These are phyloP conservation scores for Colletotrichum plurivorum DNA, from an alignment of 2,329 filamentous ascomycete species.

Conservation along the genomic window DNA sequence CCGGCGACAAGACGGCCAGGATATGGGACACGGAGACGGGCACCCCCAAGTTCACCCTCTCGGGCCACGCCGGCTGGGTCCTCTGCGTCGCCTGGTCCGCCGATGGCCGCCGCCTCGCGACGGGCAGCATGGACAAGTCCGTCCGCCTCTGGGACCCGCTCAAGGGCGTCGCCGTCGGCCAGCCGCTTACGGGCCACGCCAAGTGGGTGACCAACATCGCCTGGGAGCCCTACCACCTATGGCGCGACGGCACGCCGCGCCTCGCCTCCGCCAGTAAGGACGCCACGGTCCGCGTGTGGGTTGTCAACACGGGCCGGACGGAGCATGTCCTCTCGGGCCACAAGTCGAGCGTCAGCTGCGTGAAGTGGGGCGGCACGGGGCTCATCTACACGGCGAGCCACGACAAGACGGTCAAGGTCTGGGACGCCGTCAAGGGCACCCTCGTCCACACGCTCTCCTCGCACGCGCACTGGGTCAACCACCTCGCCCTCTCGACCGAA, in stretches of 20 bases:
- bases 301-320: constrained; percentile 81
- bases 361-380: constrained; percentile 94
- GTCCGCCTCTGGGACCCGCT: constrained; percentile 91
- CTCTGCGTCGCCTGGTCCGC: constrained; percentile 89
- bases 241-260: constrained; percentile 79
- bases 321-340: constrained; percentile 91
- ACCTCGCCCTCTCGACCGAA: constrained; percentile 93
- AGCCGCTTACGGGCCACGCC: constrained; percentile 82
- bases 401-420: constrained; percentile 93
- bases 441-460: constrained; percentile 83
- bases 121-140: constrained; percentile 92
- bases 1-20: constrained; percentile 90
- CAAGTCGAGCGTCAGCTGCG: constrained; percentile 89
- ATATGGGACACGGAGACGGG: constrained; percentile 97
- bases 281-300: constrained; percentile 88
- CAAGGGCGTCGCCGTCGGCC: constrained; percentile 81
- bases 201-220: constrained; percentile 87
- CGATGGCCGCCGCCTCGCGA: constrained; percentile 85
- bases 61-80: constrained; percentile 92
- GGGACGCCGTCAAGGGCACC: constrained; percentile 85
- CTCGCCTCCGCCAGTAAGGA: constrained; percentile 93
- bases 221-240: constrained; percentile 95
- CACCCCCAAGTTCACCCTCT: constrained; percentile 87
- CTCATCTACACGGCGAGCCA: constrained; percentile 88
- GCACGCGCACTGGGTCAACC: constrained; percentile 96